These are phyloP conservation scores for Fusarium globosum DNA, from an alignment of 2,329 filamentous ascomycete species.

Conservation along the genomic window DNA sequence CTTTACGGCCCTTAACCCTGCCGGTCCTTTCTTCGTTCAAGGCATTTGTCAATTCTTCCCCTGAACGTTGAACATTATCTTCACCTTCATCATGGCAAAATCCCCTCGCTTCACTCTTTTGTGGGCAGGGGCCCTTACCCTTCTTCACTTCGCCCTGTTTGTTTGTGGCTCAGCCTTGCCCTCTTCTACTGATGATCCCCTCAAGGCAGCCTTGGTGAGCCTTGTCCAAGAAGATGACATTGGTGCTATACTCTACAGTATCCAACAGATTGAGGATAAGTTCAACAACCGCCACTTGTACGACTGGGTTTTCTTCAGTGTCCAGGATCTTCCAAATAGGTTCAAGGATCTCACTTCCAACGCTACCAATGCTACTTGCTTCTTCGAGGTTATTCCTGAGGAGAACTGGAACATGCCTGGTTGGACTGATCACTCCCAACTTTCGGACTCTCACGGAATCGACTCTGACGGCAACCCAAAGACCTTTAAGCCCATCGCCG, in stretches of 20 bases:
- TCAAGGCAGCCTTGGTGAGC: slow-evolving; percentile 49
- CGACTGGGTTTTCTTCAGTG: slow-evolving; percentile 90
- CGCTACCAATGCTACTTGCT: slow-evolving; percentile 75
- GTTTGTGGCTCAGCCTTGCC: slow-evolving; percentile 30
- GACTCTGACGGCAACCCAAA: not conserved
- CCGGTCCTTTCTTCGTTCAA: not conserved
- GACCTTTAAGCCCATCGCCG: slow-evolving; percentile 7
- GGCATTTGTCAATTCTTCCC: slow-evolving; percentile 6
- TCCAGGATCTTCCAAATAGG: slow-evolving; percentile 79
- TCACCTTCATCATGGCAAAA: slow-evolving; percentile 32
- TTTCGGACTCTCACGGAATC: not conserved
- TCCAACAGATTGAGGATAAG: slow-evolving; percentile 65
- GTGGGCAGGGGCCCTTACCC: slow-evolving; percentile 31
- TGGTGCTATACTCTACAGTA: slow-evolving; percentile 46
- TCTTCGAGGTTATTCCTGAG: slow-evolving; percentile 78
- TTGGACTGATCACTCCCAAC: slow-evolving; percentile 25
- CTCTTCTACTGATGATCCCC: slow-evolving; percentile 37
- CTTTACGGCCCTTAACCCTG: slow-evolving; percentile 8
- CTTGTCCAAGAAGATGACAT: slow-evolving; percentile 49
- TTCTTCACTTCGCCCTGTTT: slow-evolving; percentile 39
- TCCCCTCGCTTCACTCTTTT: slow-evolving; percentile 1
- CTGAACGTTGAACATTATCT: not conserved
- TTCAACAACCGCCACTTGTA: slow-evolving; percentile 89
- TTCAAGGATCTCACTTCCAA: slow-evolving; percentile 77
- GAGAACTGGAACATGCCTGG: slow-evolving; percentile 79